Conservation (phyloP, 805 yeast genomes). For the Candida corydali region DNA sequence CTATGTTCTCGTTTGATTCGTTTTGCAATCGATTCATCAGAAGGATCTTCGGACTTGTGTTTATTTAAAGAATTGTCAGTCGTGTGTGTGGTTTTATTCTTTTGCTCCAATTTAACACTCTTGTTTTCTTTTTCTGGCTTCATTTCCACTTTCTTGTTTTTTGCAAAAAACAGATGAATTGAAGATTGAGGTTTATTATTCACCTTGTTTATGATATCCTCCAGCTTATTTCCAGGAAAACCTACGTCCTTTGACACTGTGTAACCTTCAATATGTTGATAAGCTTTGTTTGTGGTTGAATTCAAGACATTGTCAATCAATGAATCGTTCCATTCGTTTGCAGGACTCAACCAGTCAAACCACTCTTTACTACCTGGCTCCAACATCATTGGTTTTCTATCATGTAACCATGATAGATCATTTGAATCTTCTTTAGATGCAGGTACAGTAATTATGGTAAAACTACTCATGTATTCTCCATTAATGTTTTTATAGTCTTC, state of each 20-base stretch:
- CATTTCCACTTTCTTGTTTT: conserved; percentile 8
- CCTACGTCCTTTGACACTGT: conserved; percentile 65
- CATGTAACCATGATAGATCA: conserved; percentile 64
- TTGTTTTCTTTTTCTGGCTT: conserved; percentile 5
- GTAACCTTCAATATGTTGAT: conserved; percentile 43
- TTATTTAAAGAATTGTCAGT: background rate
- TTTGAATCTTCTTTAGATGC: conserved; percentile 45
- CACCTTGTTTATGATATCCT: conserved; percentile 27
- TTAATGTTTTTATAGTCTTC: conserved; percentile 15
- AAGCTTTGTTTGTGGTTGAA: conserved; percentile 26
- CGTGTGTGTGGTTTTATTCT: background rate
- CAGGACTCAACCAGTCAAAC: conserved; percentile 58
- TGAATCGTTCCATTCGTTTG: conserved; percentile 32
- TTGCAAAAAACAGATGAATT: conserved; percentile 26
- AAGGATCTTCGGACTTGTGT: background rate
- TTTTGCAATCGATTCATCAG: conserved; percentile 1
- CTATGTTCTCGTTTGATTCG: conserved; percentile 2
- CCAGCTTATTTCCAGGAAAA: conserved; percentile 46
- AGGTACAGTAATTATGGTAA: conserved; percentile 69
- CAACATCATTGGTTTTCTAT: conserved; percentile 72
- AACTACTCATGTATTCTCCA: conserved; percentile 38
- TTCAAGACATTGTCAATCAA: conserved; percentile 38
- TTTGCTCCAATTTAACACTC: background rate
- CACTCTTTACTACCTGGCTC: conserved; percentile 57
- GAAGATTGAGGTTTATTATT: conserved; percentile 16